Percentiles rank a stretch among this genome's conserved stretches.
These are phyloP conservation scores for Paracoccidioides lutzii DNA, from an alignment of 2,329 filamentous ascomycete species.

Conservation along the genomic window DNA sequence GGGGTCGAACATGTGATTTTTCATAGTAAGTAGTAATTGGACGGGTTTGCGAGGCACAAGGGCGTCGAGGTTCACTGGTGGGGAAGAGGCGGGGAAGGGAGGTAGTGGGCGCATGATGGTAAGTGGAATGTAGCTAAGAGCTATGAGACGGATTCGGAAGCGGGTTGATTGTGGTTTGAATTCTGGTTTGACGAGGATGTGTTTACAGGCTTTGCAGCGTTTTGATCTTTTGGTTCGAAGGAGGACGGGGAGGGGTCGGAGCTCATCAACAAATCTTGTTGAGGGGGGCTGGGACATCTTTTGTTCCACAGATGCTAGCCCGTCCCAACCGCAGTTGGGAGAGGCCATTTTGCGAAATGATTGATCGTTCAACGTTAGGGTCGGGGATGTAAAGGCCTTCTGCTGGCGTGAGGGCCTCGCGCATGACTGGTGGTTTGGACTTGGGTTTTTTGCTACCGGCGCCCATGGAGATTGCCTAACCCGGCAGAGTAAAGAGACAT, in stretches of 20 bases:
- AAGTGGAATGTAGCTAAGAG: slow-evolving; percentile 73
- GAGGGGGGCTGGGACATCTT: slow-evolving; percentile 37
- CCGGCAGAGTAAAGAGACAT: slow-evolving; percentile 73
- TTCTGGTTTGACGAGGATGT: slow-evolving; percentile 92
- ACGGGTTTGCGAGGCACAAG: slow-evolving; percentile 40
- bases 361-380: slow-evolving; percentile 46
- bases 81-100: slow-evolving; percentile 20
- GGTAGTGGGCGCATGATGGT: slow-evolving; percentile 54
- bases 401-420: slow-evolving; percentile 56
- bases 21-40: slow-evolving; percentile 80
- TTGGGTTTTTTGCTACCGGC: slow-evolving; percentile 48
- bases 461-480: slow-evolving; percentile 43
- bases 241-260: slow-evolving; percentile 69
- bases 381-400: slow-evolving; percentile 59
- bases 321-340: slow-evolving; percentile 46
- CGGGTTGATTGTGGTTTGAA: slow-evolving; percentile 76
- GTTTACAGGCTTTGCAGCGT: slow-evolving; percentile 80
- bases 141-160: slow-evolving; percentile 85
- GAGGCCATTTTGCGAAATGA: slow-evolving; percentile 47
- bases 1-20: slow-evolving; percentile 85
- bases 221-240: slow-evolving; percentile 88
- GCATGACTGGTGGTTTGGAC: slow-evolving; percentile 58
- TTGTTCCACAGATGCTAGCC: slow-evolving; percentile 45
- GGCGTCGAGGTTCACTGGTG: slow-evolving; percentile 31
- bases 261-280: slow-evolving; percentile 54